A percentile compares a stretch with the other conserved stretches of the same genome.
These are phyloP conservation scores for Eimeria zaria DNA, from an alignment of 169 alveolate genomes.

Conservation along the genomic window DNA sequence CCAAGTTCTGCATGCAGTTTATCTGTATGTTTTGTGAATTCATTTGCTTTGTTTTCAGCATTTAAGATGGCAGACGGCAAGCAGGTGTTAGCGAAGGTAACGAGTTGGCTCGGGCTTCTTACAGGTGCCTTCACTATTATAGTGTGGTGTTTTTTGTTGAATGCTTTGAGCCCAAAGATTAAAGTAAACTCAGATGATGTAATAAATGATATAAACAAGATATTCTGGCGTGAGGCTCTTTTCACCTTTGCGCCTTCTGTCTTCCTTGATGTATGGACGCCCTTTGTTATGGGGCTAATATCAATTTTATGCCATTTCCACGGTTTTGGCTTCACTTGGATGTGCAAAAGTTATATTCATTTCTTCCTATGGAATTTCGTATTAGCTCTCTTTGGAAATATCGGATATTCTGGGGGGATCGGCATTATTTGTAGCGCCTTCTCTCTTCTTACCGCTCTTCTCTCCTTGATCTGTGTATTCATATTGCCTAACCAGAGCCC, in stretches of 20 bases:
- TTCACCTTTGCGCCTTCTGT: conserved; percentile 74
- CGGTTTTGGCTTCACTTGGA: conserved; percentile 36
- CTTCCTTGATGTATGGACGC: conserved; percentile 72
- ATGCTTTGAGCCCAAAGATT: conserved; percentile 13
- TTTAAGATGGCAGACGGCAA: conserved; percentile 52
- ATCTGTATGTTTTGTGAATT: not conserved
- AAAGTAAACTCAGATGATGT: conserved; percentile 14
- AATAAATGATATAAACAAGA: conserved; percentile 29
- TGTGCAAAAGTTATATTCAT: conserved; percentile 62
- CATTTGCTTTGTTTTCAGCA: not conserved
- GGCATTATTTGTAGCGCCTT: conserved; percentile 80
- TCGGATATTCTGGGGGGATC: conserved; percentile 82
- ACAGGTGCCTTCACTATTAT: conserved; percentile 62
- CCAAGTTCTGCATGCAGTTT: no score
- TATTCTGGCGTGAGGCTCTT: conserved; percentile 53
- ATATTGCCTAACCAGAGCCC: conserved; percentile 22
- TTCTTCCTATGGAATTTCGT: conserved; percentile 73
- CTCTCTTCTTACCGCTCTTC: conserved; percentile 74
- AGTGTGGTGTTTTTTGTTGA: conserved; percentile 72
- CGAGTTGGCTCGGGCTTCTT: conserved; percentile 80
- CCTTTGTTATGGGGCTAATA: conserved; percentile 76
- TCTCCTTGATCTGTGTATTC: conserved; percentile 60
- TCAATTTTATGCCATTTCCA: conserved; percentile 75
- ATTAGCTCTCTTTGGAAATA: conserved; percentile 81
- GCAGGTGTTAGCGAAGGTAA: conserved; percentile 28